Conservation (phyloP, 2,329 filamentous ascomycete species). For the Fusarium xylarioides region DNA sequence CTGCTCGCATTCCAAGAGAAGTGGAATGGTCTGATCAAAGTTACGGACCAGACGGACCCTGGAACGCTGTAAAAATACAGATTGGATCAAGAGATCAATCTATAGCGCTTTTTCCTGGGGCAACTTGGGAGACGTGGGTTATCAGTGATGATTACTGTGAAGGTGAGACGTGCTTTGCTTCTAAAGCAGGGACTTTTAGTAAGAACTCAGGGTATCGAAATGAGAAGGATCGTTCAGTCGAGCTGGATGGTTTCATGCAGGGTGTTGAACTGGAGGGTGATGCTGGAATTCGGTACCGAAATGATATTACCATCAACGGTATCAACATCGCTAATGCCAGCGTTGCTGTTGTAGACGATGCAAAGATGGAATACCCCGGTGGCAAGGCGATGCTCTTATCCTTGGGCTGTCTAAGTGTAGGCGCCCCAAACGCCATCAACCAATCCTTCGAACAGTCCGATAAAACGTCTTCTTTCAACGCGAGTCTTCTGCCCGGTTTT, state of each 20-base stretch:
- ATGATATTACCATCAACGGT: neutral
- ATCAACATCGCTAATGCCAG: neutral
- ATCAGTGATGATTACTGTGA: slow-evolving; percentile 3
- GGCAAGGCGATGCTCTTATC: neutral
- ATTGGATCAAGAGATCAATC: neutral
- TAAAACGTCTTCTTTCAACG: no score
- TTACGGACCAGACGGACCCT: neutral
- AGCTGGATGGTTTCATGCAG: neutral
- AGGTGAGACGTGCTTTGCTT: neutral
- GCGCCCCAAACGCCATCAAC: neutral
- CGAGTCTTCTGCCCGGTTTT: no score
- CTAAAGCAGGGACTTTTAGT: neutral
- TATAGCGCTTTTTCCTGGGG: neutral
- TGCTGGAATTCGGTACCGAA: neutral
- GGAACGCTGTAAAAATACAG: neutral
- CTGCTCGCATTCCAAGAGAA: no score
- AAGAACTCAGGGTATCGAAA: neutral
- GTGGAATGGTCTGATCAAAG: no score
- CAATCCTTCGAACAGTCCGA: neutral
- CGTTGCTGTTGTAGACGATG: neutral
- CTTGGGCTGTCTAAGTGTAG: neutral
- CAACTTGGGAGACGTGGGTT: slow-evolving; percentile 5
- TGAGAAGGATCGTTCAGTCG: neutral
- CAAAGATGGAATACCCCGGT: neutral
- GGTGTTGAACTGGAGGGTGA: neutral